Conservation (phyloP, 805 yeast genomes). For the Candida piceae region DNA sequence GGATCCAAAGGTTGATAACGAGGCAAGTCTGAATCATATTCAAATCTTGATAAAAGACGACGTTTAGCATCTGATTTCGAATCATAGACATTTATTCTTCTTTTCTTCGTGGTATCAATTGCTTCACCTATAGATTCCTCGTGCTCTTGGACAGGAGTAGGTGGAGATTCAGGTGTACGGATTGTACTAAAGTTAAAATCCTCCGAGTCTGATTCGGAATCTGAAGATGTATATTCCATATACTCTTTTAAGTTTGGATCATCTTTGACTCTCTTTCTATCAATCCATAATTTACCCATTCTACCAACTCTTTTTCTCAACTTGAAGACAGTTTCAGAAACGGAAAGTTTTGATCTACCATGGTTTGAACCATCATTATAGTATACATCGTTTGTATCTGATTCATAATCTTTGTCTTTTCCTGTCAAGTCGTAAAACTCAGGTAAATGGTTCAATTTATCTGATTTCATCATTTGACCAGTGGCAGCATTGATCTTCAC, state of each 20-base stretch:
- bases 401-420: slow-evolving; percentile 16
- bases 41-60: slow-evolving; percentile 45
- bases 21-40: slow-evolving; percentile 42
- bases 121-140: neutral
- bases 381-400: slow-evolving; percentile 15
- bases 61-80: slow-evolving; percentile 28
- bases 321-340: slow-evolving; percentile 50
- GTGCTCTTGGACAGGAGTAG: slow-evolving; percentile 1
- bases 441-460: slow-evolving; percentile 31
- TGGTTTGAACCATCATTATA: slow-evolving; percentile 10
- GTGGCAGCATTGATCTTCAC: slow-evolving; percentile 40
- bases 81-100: slow-evolving; percentile 31
- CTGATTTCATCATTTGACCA: slow-evolving; percentile 44
- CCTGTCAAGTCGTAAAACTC: slow-evolving; percentile 40
- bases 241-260: slow-evolving; percentile 14
- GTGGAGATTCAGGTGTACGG: slow-evolving; percentile 7
- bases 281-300: slow-evolving; percentile 64
- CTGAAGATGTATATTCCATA: slow-evolving; percentile 7
- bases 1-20: slow-evolving; percentile 66
- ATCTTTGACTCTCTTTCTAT: slow-evolving; percentile 49
- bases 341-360: slow-evolving; percentile 21
- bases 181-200: neutral
- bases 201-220: slow-evolving; percentile 12
- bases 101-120: slow-evolving; percentile 7
- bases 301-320: slow-evolving; percentile 75